Evolutionary conservation across 2,329 filamentous ascomycete genomes (phyloP).

Genomic region (Onygena corvina): DNA sequence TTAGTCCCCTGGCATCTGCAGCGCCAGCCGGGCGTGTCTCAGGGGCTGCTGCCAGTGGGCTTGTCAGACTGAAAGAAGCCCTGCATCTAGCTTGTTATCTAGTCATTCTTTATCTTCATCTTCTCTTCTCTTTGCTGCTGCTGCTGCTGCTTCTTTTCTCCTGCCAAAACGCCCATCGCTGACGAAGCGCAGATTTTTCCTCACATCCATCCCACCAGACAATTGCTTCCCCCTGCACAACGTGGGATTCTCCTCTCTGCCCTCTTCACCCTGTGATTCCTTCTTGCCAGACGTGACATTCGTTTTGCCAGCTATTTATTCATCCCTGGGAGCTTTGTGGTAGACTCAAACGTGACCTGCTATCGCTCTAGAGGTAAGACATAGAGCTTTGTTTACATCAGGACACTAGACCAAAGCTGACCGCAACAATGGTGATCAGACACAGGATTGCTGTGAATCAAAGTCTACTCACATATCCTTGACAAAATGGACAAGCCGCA

Average conservation of each 20-base stretch:
- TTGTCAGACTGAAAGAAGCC: too few relatives aligned
- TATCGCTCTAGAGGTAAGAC: neutral
- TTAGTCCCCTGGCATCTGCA: too few relatives aligned
- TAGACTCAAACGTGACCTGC: neutral
- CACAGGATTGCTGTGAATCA: neutral
- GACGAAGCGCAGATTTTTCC: slow-evolving; percentile 2
- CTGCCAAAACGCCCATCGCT: neutral
- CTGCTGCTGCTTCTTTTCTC: neutral
- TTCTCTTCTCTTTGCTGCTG: too few relatives aligned
- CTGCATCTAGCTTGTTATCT: too few relatives aligned
- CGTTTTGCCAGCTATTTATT: neutral
- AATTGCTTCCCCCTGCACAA: too few relatives aligned
- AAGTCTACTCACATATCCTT: neutral
- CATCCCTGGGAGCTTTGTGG: neutral
- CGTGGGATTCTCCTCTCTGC: neutral
- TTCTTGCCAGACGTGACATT: neutral
- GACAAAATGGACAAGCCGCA: slow-evolving; percentile 2
- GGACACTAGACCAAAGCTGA: neutral
- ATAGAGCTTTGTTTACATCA: neutral
- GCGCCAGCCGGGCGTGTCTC: too few relatives aligned
- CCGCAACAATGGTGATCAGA: neutral
- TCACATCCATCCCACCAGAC: neutral
- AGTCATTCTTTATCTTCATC: neutral
- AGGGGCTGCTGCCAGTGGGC: too few relatives aligned
- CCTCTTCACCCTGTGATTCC: neutral